phyloP scores from a whole-genome alignment of 108 stramenopile species.

The Nitzschia sp. region DNA sequence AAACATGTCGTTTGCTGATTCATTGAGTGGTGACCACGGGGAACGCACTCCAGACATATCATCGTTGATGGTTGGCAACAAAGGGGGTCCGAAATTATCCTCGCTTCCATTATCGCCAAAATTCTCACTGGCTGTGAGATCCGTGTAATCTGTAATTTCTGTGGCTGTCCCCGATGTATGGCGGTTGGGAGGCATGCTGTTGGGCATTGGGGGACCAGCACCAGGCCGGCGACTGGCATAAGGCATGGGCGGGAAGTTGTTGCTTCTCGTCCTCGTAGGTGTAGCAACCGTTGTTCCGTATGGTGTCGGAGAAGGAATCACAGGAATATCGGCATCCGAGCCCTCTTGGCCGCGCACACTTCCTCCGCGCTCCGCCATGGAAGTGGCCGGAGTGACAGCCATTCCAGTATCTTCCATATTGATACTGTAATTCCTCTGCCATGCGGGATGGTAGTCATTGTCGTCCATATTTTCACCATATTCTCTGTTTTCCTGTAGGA shows the following conservation, averaged over 20 bases:
- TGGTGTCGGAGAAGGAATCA: not conserved
- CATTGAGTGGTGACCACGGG: constrained; percentile 20
- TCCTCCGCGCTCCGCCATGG: not conserved
- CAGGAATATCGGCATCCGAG: not conserved
- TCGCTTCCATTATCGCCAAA: constrained; percentile 17
- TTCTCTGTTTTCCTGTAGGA: not conserved
- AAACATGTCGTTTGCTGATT: constrained; percentile 18
- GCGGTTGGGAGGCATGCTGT: not conserved
- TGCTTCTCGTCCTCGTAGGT: not conserved
- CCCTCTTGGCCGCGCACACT: not conserved
- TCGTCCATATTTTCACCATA: constrained; percentile 10
- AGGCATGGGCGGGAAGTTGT: not conserved
- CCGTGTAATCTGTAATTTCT: constrained; percentile 5
- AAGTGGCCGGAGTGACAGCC: too few species aligned
- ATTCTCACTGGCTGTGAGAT: constrained; percentile 4
- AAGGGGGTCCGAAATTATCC: not conserved
- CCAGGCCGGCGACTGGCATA: not conserved
- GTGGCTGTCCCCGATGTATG: constrained; percentile 7
- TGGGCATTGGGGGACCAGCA: not conserved
- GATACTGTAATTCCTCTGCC: constrained; percentile 10
- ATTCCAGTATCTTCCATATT: not conserved
- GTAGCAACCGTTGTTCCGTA: not conserved
- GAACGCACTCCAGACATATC: not conserved
- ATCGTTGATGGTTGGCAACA: constrained; percentile 14
- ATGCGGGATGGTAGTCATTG: not conserved